Conservation (phyloP, 164 flowering plant species). For the Malania oleifera region DNA sequence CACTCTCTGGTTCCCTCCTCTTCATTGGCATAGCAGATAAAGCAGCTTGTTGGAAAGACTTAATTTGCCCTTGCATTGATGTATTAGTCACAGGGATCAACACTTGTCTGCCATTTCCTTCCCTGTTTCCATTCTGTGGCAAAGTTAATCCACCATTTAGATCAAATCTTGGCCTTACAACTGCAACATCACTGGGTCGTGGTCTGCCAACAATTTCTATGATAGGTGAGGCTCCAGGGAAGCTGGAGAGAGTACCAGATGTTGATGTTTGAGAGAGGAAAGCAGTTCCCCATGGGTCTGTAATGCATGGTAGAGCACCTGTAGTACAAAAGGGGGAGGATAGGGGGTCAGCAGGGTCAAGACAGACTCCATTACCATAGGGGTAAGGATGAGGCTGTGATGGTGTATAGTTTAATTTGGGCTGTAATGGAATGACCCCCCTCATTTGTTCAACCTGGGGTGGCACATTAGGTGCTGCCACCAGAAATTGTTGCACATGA, state of each 20-base stretch:
- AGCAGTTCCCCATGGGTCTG: constrained; percentile 17
- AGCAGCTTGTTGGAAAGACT: constrained; percentile 9
- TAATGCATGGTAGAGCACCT: constrained; percentile 14
- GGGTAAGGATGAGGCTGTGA: constrained; percentile 13
- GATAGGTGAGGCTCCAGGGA: constrained; percentile 9
- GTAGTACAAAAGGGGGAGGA: constrained; percentile 14
- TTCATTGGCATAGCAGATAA: constrained; percentile 8
- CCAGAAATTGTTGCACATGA: constrained; percentile 19
- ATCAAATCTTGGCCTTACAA: constrained; percentile 18
- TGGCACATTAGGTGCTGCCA: constrained; percentile 16
- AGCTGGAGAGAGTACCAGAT: constrained; percentile 14
- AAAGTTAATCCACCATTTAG: constrained; percentile 7
- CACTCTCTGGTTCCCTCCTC: constrained; percentile 19
- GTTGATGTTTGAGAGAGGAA: constrained; percentile 19
- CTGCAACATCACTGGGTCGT: constrained; percentile 8
- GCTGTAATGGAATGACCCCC: constrained; percentile 16
- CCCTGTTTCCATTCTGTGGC: constrained; percentile 14
- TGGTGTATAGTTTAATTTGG: constrained; percentile 12
- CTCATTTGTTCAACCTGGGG: constrained; percentile 20
- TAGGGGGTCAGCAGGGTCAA: constrained; percentile 10
- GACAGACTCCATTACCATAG: constrained; percentile 15
- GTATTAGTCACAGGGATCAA: constrained; percentile 13
- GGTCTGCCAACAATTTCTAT: constrained; percentile 10
- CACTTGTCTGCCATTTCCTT: constrained; percentile 13
- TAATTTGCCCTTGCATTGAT: constrained; percentile 20